Conservation (phyloP, 2,329 filamentous ascomycete species). For the Apiospora koreana region DNA sequence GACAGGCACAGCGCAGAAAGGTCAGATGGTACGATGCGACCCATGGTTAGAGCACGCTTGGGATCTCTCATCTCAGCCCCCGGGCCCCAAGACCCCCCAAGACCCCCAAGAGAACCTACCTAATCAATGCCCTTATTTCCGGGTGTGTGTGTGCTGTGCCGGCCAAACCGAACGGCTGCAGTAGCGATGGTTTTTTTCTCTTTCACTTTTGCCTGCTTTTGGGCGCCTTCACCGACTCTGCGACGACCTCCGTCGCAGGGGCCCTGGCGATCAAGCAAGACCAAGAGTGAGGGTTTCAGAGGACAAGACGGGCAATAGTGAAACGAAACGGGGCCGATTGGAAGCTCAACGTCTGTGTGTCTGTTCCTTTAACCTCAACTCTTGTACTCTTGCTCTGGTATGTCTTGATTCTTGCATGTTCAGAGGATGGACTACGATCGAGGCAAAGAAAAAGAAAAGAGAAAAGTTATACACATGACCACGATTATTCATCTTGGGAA, state of each 20-base stretch:
- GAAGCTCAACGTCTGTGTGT: background rate
- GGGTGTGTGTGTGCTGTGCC: background rate
- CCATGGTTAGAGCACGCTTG: background rate
- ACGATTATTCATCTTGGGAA: background rate
- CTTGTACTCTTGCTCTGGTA: background rate
- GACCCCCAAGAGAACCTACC: background rate
- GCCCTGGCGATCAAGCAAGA: slow-evolving; percentile 7
- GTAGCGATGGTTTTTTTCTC: background rate
- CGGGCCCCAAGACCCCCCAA: background rate
- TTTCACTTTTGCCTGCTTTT: background rate
- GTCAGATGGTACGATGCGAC: slow-evolving; percentile 5
- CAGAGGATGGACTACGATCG: background rate
- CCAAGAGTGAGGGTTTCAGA: slow-evolving; percentile 14
- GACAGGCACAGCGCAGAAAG: background rate
- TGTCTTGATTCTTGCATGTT: background rate
- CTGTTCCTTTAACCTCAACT: background rate
- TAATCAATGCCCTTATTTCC: background rate
- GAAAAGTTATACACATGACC: background rate
- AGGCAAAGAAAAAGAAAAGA: background rate
- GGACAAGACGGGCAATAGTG: background rate
- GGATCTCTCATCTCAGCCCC: background rate
- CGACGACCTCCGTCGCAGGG: slow-evolving; percentile 15
- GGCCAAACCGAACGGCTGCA: background rate
- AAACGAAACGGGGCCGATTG: slow-evolving; percentile 4
- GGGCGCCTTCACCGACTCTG: slow-evolving; percentile 12